Percentiles rank a stretch among this genome's conserved stretches.
Evolutionary conservation across 768 basidiomycete genomes (phyloP).

Genomic region (Lyophyllum atratum): DNA sequence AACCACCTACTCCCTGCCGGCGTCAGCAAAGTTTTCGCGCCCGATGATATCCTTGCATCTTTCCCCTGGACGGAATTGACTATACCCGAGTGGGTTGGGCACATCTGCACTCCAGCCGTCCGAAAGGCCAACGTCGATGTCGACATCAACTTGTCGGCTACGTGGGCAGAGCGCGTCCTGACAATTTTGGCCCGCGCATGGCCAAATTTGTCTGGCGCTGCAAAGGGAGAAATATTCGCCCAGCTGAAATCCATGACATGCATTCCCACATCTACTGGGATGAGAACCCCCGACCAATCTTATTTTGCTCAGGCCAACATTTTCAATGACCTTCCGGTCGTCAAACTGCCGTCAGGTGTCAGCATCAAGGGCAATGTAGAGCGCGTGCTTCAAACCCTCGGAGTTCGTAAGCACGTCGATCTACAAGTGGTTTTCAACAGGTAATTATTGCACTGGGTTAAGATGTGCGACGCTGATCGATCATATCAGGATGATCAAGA

Average conservation of each 20-base stretch:
- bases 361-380: constrained; percentile 72
- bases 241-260: constrained; percentile 55
- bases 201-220: constrained; percentile 55
- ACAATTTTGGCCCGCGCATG: constrained; percentile 68
- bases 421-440: constrained; percentile 92
- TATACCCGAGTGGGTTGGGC: constrained; percentile 72
- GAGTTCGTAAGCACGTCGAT: constrained; percentile 90
- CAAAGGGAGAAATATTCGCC: constrained; percentile 48
- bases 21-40: constrained; percentile 60
- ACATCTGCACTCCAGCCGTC: constrained; percentile 55
- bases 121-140: constrained; percentile 45
- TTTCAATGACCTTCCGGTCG: constrained; percentile 87
- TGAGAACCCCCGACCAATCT: constrained; percentile 68
- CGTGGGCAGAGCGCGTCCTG: constrained; percentile 84
- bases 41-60: constrained; percentile 46
- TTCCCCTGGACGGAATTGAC: constrained; percentile 84
- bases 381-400: constrained; percentile 68
- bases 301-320: constrained; percentile 88
- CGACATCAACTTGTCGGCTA: constrained; percentile 64
- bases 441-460: constrained; percentile 33
- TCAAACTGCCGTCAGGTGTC: constrained; percentile 65
- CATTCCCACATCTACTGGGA: constrained; percentile 74
- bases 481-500: constrained; percentile 76
- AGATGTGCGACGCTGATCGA: background rate
- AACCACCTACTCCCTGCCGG: constrained; percentile 66